Base-by-base conservation (phyloP, 2,329 filamentous ascomycete genomes). In the Didymella sp. region DNA sequence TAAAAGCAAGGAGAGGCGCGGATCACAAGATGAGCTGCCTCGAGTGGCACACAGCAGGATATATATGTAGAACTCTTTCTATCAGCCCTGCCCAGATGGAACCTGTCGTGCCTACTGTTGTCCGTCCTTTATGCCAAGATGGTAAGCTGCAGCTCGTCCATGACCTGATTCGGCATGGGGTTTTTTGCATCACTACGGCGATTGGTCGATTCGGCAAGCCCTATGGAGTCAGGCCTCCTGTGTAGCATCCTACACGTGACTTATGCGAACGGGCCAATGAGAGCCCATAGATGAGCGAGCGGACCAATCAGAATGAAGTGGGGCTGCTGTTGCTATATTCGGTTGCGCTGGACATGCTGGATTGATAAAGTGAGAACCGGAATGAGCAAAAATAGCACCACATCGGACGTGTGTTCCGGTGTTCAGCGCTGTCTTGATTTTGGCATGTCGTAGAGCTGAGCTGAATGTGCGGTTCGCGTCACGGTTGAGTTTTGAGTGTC, bases 251-350 rank as follows among this genome's bases (percentile, higher is more conserved):
- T 5, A 12, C 53, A 42, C 53, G 53, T 56, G 53, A 56, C 17
- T 11, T 56, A 47, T 56, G 47, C 53, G 53, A 56, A 11, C 47
- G 12, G 40, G 28, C 53, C 40, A 56, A 56, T 56, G n/a, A 51
- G 21, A 35, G 30, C 33, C 28, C 25, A 17, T 8, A 2, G n/a
- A 2, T 42, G 4, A 37, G 17, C 53, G 53, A 56, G 35, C 13
- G 4, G 24, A 17, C 53, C 47, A 56, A 56, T 56, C 47, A 56
- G 19, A 15, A n/a, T 13, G 9, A 4, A 9, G 28, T 42, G 17
- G 4, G 15, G 7, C 13, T 7, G 17, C 9, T 31, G 28, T 37
- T 43, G 22, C 47, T 56, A 56, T 56, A 44, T 24, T 38, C 12
- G 40, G 37, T 30, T 27, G 19, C 37, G 2, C 11, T n/a, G 13